Conservation (phyloP, 164 flowering plant species). For the Echeveria elegans region DNA sequence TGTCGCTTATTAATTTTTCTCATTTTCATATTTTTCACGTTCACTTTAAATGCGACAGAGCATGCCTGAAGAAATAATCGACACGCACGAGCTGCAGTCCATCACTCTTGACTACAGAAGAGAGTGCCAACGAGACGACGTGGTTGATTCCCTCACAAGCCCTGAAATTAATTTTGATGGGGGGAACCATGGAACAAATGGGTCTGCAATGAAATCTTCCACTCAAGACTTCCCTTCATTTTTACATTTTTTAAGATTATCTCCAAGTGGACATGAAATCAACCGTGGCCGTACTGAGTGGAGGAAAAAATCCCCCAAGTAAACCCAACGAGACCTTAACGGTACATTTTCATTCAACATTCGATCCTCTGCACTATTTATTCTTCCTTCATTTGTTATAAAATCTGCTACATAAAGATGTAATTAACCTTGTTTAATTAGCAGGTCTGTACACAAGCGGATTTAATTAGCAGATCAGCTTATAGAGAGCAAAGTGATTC, state of each 20-base stretch:
- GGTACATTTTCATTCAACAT: neutral
- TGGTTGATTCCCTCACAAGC: constrained; percentile 80
- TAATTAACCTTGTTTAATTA: neutral
- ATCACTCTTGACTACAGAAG: constrained; percentile 81
- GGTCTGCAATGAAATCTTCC: constrained; percentile 24
- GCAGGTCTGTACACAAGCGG: neutral
- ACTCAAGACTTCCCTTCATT: constrained; percentile 35
- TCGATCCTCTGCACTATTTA: neutral
- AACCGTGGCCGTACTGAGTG: constrained; percentile 90
- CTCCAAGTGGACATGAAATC: constrained; percentile 59
- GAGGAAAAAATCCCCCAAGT: constrained; percentile 52
- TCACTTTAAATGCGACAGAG: constrained; percentile 39
- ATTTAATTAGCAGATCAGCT: neutral
- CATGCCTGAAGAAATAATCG: constrained; percentile 82
- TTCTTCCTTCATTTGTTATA: too few species aligned
- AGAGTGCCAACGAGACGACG: constrained; percentile 83
- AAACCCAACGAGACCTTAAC: neutral
- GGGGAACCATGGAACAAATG: constrained; percentile 38
- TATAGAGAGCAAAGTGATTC: neutral
- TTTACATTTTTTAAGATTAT: constrained; percentile 67
- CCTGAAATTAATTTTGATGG: constrained; percentile 27
- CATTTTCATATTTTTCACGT: neutral
- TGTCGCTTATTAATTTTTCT: neutral
- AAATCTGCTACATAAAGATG: too few species aligned
- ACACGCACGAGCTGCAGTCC: constrained; percentile 67